Evolutionary conservation across 2,329 filamentous ascomycete genomes (phyloP).

Genomic region (Trichoderma sp.): DNA sequence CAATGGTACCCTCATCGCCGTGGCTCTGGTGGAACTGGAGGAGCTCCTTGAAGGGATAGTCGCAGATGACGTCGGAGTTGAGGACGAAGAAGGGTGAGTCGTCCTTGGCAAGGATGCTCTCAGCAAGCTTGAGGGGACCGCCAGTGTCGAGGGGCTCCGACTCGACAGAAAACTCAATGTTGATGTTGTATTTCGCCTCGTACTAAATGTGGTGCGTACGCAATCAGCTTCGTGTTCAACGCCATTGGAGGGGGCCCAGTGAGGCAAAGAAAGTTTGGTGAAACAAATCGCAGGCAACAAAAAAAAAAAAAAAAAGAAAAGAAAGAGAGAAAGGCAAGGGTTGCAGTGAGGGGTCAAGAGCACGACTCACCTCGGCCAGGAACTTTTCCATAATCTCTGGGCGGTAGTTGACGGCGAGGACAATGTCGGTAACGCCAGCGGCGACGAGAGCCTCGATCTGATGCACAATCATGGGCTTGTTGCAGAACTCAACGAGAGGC

Average conservation of each 20-base stretch:
- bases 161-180: constrained; percentile 96
- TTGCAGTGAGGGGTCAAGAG: background rate
- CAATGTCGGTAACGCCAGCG: constrained; percentile 94
- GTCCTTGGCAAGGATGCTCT: constrained; percentile 88
- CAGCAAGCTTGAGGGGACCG: constrained; percentile 91
- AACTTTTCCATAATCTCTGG: constrained; percentile 97
- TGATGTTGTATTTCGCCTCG: constrained; percentile 86
- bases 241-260: background rate
- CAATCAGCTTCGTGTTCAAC: constrained; percentile 9
- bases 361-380: constrained; percentile 68
- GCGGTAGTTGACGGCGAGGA: constrained; percentile 97
- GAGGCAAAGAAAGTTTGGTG: background rate
- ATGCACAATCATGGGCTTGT: constrained; percentile 99
- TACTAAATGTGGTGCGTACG: constrained; percentile 53
- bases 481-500: constrained; percentile 95
- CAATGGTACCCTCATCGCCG: constrained; percentile 94
- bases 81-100: constrained; percentile 95
- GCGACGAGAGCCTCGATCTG: constrained; percentile 93
- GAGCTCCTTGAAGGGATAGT: constrained; percentile 90
- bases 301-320: too few relatives aligned
- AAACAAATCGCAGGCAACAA: constrained; percentile 7
- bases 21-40: constrained; percentile 89
- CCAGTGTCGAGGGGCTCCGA: constrained; percentile 92
- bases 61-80: constrained; percentile 97
- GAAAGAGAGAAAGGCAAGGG: background rate